Base-by-base conservation (phyloP, 352 stramenopile species). In the Phytophthora tentaculata region DNA sequence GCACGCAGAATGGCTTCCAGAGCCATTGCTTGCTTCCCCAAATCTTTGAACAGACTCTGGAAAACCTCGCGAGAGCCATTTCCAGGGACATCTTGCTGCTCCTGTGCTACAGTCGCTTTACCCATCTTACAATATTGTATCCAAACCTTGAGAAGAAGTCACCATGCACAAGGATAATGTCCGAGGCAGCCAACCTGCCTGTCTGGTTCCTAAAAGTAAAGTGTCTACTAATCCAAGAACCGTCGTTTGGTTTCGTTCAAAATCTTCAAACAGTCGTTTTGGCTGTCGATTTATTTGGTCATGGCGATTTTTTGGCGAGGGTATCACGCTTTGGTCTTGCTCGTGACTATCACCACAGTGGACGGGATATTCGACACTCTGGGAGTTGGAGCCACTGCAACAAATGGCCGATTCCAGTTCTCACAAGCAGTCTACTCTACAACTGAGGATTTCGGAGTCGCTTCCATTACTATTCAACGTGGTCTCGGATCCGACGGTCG, bases 1-100 rank as follows among this genome's bases (percentile, higher is more conserved):
- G 76, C 52, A 5, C 85, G 83, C 48, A 94, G 49, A 45, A 94
- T 89, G 29, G 77, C 72, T 67, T 94, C 85, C 26, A 94, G 76
- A 9, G 85, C 83, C 82, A 91, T 90, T 12, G 85, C 85, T 54
- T 94, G 85, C 53, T 84, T 90, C 17, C 83, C 83, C 5, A 94
- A 45, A 51, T 92, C 83, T 43, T 81, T 81, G 56, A 94, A 91
- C 13, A 94, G 72, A 3, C 79, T 71, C 43, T 94, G 81, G 60
- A 94, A 91, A 32, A 94, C 64, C 26, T 88, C 79, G 0, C 74
- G 71, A 51, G 84, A 90, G 2, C 74, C 64, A 23, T 24, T 67
- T 24, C 51, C 67, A 56, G 55, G 58, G 14, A 37, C 50, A 52
- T 74, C 57, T 3, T 56, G 52, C 3, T n/a, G 49, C 49, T 57